Evolutionary conservation across 163 green algal genomes (phyloP), one percentile per base, ranked within the genome.

Genomic region (Volvox carteri): DNA sequence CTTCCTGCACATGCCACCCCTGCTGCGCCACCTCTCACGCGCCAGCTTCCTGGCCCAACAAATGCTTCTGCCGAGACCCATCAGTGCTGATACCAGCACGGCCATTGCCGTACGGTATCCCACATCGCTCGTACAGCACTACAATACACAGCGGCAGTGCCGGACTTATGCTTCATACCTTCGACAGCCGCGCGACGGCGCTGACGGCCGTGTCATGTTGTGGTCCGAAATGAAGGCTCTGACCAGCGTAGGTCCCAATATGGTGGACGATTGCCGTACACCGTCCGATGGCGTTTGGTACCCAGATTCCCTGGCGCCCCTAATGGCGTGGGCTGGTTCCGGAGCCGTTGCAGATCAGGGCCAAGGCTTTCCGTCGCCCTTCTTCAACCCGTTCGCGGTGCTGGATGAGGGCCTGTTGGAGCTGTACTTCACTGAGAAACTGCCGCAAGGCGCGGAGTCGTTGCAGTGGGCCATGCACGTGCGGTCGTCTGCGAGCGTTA

Each of bases 391-490:
- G 0, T 96, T 87, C 11, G 35, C 46, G 21, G 16, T 35, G 7
- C n/a, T 87, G 79, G 7, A 73, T 3, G 18, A 50, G 0, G 6
- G 25, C 1, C 16, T 67, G 6, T 30, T 90, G 28, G 89, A 91
- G 25, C 21, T 89, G 28, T 70, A 28, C 33, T 95, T 93, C 87
- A 95, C 93, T 11, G 91, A 95, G 86, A 41, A 77, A 79, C 85
- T 95, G 83, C 68, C 68, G 25, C 21, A 5, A 16, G 25, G 25
- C 33, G 30, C 35, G 65, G 30, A 30, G 30, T 58, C n/a, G 72
- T 89, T 96, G 68, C 91, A 96, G 86, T 96, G 92, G 91, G 86
- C 88, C 0, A 91, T 95, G 90, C 86, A 72, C 3, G 50, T 78
- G 84, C 54, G 70, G 19, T 67, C 60, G 65, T 85, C 56, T 41